These are phyloP conservation scores for Cordyceps cicadae DNA, from an alignment of 2,329 filamentous ascomycete species.

Conservation along the genomic window DNA sequence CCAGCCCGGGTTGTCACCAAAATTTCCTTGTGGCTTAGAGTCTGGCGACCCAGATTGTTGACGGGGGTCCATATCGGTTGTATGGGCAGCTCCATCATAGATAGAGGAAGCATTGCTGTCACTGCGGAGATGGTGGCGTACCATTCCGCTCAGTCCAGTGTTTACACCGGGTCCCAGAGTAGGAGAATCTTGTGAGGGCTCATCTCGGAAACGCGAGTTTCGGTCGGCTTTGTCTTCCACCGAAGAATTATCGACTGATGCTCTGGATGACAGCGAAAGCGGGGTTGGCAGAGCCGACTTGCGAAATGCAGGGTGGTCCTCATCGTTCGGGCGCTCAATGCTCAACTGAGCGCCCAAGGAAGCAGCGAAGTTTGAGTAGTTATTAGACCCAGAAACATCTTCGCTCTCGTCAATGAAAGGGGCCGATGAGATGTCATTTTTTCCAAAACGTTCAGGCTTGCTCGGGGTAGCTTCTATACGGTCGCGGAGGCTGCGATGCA, in stretches of 20 bases:
- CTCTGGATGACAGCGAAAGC: constrained; percentile 25
- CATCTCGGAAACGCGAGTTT: constrained; percentile 9
- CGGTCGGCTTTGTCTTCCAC: constrained; percentile 17
- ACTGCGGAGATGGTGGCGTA: constrained; percentile 74
- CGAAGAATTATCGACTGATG: constrained; percentile 23
- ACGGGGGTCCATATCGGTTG: constrained; percentile 20
- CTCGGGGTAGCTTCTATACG: constrained; percentile 22
- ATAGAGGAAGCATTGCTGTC: constrained; percentile 77
- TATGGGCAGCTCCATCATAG: constrained; percentile 44
- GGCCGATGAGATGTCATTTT: constrained; percentile 25
- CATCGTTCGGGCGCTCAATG: constrained; percentile 41
- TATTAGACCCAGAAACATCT: constrained; percentile 19
- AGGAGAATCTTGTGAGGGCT: constrained; percentile 57
- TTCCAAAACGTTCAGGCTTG: constrained; percentile 19
- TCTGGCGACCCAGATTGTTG: constrained; percentile 20
- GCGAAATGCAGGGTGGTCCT: constrained; percentile 48
- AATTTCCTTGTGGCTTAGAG: constrained; percentile 25
- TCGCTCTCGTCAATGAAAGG: constrained; percentile 41
- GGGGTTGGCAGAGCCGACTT: constrained; percentile 37
- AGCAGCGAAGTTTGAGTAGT: constrained; percentile 9
- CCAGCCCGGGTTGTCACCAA: constrained; percentile 12
- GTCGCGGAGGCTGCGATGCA: constrained; percentile 29
- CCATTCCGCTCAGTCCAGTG: constrained; percentile 66
- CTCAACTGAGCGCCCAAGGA: constrained; percentile 18
- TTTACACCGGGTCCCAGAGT: constrained; percentile 63